Evolutionary conservation across 2,329 filamentous ascomycete genomes (phyloP).

Genomic region (Aureobasidium musti): DNA sequence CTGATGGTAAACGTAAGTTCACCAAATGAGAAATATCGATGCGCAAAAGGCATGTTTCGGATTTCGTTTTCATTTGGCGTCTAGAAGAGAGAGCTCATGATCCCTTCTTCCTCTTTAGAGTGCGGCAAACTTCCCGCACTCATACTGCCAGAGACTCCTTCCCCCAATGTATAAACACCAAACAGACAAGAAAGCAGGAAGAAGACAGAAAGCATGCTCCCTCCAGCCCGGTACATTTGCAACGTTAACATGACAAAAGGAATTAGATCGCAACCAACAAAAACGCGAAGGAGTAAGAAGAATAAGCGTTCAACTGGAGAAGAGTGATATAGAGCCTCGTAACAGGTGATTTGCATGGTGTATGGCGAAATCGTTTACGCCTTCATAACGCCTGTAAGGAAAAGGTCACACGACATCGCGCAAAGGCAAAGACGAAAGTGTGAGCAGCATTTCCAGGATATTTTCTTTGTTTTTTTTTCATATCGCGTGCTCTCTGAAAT

Average conservation of each 20-base stretch:
- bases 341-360: background rate
- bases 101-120: background rate
- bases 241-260: conserved; percentile 23
- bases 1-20: background rate
- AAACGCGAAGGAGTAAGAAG: background rate
- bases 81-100: conserved; percentile 3
- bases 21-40: background rate
- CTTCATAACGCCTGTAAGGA: conserved; percentile 10
- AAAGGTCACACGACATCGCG: conserved; percentile 19
- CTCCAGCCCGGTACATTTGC: conserved; percentile 23
- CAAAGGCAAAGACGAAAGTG: background rate
- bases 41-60: conserved; percentile 1
- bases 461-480: conserved; percentile 24
- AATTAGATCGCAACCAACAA: conserved; percentile 16
- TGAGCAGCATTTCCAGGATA: conserved; percentile 10
- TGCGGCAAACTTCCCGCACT: background rate
- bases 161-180: conserved; percentile 25
- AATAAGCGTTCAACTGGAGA: background rate
- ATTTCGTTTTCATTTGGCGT: conserved; percentile 17
- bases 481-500: conserved; percentile 36
- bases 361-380: conserved; percentile 13
- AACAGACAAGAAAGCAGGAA: conserved; percentile 24
- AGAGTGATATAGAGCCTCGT: background rate
- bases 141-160: conserved; percentile 16
- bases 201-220: conserved; percentile 4